Percentiles rank a stretch among this genome's conserved stretches.
phyloP scores from a whole-genome alignment of 441 rosid genomes.

The Breynia disticha region DNA sequence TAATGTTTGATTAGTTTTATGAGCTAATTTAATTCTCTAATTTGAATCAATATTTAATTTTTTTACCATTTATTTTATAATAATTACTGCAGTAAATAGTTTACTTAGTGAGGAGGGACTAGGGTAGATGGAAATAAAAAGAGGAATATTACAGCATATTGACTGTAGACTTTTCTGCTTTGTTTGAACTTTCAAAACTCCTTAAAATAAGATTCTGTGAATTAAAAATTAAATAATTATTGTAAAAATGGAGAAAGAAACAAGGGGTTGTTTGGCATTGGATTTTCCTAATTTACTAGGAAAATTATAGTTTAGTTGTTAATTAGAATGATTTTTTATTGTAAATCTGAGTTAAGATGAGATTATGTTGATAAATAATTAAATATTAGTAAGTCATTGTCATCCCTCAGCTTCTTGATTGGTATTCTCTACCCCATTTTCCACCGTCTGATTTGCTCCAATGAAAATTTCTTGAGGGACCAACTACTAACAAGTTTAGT shows the following conservation, averaged over 20 bases:
- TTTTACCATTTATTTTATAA: no score
- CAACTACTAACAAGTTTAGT: no score
- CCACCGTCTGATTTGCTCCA: conserved; percentile 27
- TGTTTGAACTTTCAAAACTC: conserved; percentile 15
- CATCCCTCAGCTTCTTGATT: conserved; percentile 33
- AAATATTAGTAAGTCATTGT: conserved; percentile 17
- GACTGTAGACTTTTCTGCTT: conserved; percentile 36
- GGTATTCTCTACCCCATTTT: conserved; percentile 29
- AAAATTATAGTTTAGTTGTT: not conserved
- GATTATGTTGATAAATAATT: conserved; percentile 30
- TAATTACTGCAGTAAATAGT: not conserved
- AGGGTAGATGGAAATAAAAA: no score
- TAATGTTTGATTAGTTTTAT: no score
- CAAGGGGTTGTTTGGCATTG: conserved; percentile 14
- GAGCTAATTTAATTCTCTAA: no score
- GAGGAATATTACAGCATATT: conserved; percentile 21
- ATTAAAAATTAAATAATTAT: not conserved
- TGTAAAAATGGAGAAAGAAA: conserved; percentile 6
- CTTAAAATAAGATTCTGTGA: not conserved
- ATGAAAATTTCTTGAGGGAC: no score
- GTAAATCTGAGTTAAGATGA: conserved; percentile 13
- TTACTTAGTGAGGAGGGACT: no score
- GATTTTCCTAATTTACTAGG: not conserved
- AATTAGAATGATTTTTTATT: not conserved
- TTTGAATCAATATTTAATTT: no score